Base-by-base conservation (phyloP, 306 rosid species). In the Notholithocarpus densiflorus region DNA sequence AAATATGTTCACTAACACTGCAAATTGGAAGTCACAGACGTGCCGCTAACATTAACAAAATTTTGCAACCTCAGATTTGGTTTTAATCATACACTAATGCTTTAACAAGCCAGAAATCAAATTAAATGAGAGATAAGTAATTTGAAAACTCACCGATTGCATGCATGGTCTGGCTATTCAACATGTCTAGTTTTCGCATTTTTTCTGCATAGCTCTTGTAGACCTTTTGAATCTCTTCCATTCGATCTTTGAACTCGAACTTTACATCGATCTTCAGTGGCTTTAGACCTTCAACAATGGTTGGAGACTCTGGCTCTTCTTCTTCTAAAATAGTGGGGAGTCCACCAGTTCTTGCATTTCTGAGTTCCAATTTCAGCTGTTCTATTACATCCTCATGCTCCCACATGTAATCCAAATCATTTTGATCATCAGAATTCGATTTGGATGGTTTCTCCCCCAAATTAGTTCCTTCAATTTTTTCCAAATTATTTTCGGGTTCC, bases 141-240 rank as follows among this genome's bases (percentile, higher is more conserved):
- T 73, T 81, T 20, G 66, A 59, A 80, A 78, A 82, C 89, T 77
- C 40, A 94, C 97, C 97, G 75, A 91, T 78, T 75, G 90, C 90
- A 90, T 94, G 97, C 97, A 94, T 86, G 85, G 91, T 81, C 84
- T 92, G 97, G 83, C 77, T 83, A 81, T 94, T 94, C 87, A 94
- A 71, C 75, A 89, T 84, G 77, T 94, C 98, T 72, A 94, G 90
- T 74, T 92, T 92, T 82, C 84, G 65, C 97, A 91, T 92, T 52
- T 85, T 91, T 68, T 90, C 97, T 5, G 87, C 90, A 66, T 94
- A 94, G 77, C 62, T 76, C 70, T 74, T 86, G 84, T 91, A 83
- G 64, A 91, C 87, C 48, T 85, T 87, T 11, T 87, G 88, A 80
- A 94, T 84, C 78, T 92, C 97, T 69, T 80, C 76, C 76, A 92